These are phyloP conservation scores for Pneumocystis carinii DNA, from an alignment of 1,139 yeast genomes.

Conservation along the genomic window DNA sequence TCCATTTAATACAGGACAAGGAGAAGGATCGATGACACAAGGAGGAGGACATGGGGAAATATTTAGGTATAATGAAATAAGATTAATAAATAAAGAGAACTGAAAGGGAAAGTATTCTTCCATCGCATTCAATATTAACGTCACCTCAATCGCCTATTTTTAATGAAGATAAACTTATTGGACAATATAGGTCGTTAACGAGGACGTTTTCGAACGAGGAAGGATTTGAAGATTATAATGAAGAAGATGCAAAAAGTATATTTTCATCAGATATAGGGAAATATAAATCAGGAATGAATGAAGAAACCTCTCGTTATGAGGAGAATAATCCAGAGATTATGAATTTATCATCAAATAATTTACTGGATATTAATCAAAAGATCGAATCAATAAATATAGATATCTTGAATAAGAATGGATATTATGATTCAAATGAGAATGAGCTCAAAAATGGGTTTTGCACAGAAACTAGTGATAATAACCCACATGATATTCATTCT, in stretches of 20 bases:
- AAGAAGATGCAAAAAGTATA: not conserved
- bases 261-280: not conserved
- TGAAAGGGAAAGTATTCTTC: not conserved
- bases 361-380: not conserved
- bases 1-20: not conserved
- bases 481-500: not conserved
- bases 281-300: not conserved
- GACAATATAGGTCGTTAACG: not conserved
- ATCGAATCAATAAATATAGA: not conserved
- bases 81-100: not conserved
- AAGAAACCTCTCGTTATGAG: not conserved
- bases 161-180: not conserved
- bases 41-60: not conserved
- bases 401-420: not conserved
- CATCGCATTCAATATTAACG: not conserved
- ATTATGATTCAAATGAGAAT: not conserved
- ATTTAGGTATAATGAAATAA: not conserved
- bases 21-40: not conserved
- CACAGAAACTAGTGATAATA: not conserved
- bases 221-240: not conserved
- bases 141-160: not conserved
- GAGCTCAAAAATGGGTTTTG: not conserved
- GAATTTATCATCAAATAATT: not conserved
- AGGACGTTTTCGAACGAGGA: not conserved
- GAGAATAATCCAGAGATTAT: not conserved